Evolutionary conservation across 2,329 filamentous ascomycete species (phyloP), one percentile per base, ranked within the genome.

Genomic region (Tolypocladium capitatum): DNA sequence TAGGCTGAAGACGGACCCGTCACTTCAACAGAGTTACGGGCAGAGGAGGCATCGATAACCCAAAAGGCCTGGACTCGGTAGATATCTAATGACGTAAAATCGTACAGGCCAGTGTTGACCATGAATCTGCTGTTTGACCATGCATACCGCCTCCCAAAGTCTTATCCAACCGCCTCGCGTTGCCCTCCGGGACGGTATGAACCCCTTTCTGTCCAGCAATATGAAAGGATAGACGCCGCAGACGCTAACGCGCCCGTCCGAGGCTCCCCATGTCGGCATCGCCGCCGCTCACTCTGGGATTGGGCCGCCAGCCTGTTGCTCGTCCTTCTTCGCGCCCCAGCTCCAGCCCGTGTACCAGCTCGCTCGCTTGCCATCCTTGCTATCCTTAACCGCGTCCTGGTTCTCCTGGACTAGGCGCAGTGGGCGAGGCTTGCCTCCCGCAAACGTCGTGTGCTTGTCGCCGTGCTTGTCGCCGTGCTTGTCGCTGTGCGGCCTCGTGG

Each of bases 361-460:
- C 20, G 72, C 69, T 43, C 81, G 69, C 68, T 83, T 83, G 58
- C 74, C 75, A 47, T 67, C 61, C 56, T 73, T 71, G 51, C 74
- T 75, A 47, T 67, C 61, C 56, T 73, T 71, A 51, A 70, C 66
- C 2, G 60, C 61, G 45, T 78, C 76, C 21, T 67, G 63, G 54
- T 83, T 83, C 68, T 94, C 87, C 66, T 92, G 86, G 43, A 97
- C 89, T 30, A 98, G 74, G 16, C 91, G 77, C 54, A 98, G 70
- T 7, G 91, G 91, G 33, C 90, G 78, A 49, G 94, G 81, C 66
- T 92, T 92, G 41, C 80, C 80, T 4, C 76, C 77, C 48, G 78
- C 68, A 52, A 77, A 78, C 2, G 75, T 79, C 34, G 73, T 78
- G 50, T 70, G 69, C 63, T 78, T 77, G 58, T 81, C 74, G 50